Base-by-base conservation (phyloP, 148 eudicot species). In the Spergularia bocconei region DNA sequence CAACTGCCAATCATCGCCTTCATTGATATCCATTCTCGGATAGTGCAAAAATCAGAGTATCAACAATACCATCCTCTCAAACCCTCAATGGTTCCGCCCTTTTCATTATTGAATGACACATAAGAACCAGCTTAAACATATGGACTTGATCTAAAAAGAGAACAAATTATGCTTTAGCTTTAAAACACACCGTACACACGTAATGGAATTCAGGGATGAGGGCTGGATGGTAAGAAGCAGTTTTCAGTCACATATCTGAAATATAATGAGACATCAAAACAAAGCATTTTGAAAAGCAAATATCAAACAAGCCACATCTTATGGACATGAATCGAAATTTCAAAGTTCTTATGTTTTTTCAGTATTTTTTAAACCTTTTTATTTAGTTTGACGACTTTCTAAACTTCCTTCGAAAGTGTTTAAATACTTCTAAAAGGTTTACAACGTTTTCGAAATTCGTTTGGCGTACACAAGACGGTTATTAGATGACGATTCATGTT, bases 101-200 rank as follows among this genome's bases (percentile, higher is more conserved):
- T 91, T 84, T 94, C 98, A 69, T 94, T 91, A 82, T 91, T 86
- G 81, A 80, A 94, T 60, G 93, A 91, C 82, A 91, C 96, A 76
- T 88, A 90, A 54, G 84, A 77, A 56, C 88, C 98, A 75, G 86
- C 85, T 75, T 94, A 97, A 79, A 91, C 92, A 78, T 85, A 94
- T 53, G 98, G 98, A 72, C 91, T 89, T 90, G 88, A 80, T 87
- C 98, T 94, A 73, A 69, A 77, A 82, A 74, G 76, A 76, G 55
- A 51, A 72, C 33, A 60, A 82, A 44, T 56, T 56, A 70, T 50
- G 39, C 17, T 61, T 33, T 74, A 17, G 33, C 77, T 66, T 53
- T 38, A 67, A 2, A 7, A 57, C 36, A 44, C 33, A 29, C 33
- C 33, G 2, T 29, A 29, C 33, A 4, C 56, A 20, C 33, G 36